phyloP scores from a whole-genome alignment of 2,329 filamentous ascomycete species.

The Fusarium drepaniforme region DNA sequence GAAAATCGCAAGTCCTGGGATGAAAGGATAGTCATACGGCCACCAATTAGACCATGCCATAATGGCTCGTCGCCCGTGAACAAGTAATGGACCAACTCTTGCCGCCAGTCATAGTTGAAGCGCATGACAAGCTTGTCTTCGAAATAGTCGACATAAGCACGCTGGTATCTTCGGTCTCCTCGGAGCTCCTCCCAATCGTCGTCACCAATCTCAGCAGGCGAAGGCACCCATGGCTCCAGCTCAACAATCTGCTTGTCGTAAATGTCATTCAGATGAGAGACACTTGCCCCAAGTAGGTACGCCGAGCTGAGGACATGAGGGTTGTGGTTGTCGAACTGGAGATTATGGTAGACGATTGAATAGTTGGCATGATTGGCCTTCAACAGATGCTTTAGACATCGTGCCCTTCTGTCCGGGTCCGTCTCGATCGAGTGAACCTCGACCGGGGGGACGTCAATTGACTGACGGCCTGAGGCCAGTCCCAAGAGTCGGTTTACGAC shows the following conservation, averaged over 20 bases:
- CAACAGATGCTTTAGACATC: slow-evolving; percentile 90
- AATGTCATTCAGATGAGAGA: slow-evolving; percentile 79
- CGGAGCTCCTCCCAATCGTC: slow-evolving; percentile 90
- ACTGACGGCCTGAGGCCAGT: slow-evolving; percentile 42
- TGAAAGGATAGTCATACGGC: slow-evolving; percentile 67
- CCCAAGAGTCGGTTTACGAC: slow-evolving; percentile 45
- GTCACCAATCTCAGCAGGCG: slow-evolving; percentile 84
- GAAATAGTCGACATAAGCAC: slow-evolving; percentile 94
- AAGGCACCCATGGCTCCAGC: slow-evolving; percentile 85
- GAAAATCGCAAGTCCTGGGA: not conserved
- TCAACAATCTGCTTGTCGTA: slow-evolving; percentile 82
- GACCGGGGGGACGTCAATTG: slow-evolving; percentile 74
- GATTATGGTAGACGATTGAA: slow-evolving; percentile 82
- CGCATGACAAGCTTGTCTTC: slow-evolving; percentile 86
- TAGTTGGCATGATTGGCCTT: slow-evolving; percentile 94
- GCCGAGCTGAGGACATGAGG: slow-evolving; percentile 86
- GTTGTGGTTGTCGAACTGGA: slow-evolving; percentile 85
- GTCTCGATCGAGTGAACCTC: slow-evolving; percentile 85
- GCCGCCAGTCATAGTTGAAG: slow-evolving; percentile 86
- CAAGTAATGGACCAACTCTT: slow-evolving; percentile 80
- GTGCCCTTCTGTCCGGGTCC: slow-evolving; percentile 79
- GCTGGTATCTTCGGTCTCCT: slow-evolving; percentile 84
- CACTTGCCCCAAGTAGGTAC: slow-evolving; percentile 84
- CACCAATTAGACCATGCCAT: slow-evolving; percentile 82
- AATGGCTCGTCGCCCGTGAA: slow-evolving; percentile 81